Conservation (phyloP, 768 basidiomycete species). For the Russula foetens region DNA sequence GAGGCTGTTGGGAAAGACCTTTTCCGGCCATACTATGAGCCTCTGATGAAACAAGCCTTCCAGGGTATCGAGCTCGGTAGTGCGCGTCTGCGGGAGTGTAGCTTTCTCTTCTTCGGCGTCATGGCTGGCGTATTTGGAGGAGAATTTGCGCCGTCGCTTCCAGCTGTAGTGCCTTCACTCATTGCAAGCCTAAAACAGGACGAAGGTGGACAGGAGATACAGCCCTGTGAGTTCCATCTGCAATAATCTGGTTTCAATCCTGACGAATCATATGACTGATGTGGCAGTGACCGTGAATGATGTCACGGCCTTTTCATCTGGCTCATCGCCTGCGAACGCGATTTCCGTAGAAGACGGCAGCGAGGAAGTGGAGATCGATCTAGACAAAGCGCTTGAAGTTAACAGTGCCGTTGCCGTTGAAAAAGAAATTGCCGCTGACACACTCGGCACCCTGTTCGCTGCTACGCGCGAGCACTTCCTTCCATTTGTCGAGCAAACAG, state of each 20-base stretch:
- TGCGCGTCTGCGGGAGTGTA: conserved; percentile 85
- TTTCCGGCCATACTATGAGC: conserved; percentile 93
- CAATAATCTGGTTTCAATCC: not conserved
- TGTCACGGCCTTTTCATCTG: conserved; percentile 61
- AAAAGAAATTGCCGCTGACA: conserved; percentile 98
- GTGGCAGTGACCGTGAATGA: conserved; percentile 44
- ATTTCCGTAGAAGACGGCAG: conserved; percentile 52
- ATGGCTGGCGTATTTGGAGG: conserved; percentile 97
- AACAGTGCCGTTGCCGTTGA: conserved; percentile 96
- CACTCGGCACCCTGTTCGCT: conserved; percentile 84
- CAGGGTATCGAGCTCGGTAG: conserved; percentile 81
- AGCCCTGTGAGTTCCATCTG: not conserved
- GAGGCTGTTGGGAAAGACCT: conserved; percentile 92
- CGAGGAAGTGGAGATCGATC: conserved; percentile 66
- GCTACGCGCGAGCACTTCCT: conserved; percentile 80
- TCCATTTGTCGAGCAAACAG: conserved; percentile 79
- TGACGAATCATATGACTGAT: not conserved
- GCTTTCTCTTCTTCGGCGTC: conserved; percentile 96
- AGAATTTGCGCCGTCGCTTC: conserved; percentile 85
- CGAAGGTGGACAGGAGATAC: conserved; percentile 64
- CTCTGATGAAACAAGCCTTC: conserved; percentile 94
- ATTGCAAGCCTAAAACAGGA: conserved; percentile 73
- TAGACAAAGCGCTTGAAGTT: conserved; percentile 84
- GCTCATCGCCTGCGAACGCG: conserved; percentile 62
- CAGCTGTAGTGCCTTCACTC: conserved; percentile 79